Evolutionary conservation across 1,284 basidiomycete species (phyloP).

Genomic region (Malassezia brasiliensis): DNA sequence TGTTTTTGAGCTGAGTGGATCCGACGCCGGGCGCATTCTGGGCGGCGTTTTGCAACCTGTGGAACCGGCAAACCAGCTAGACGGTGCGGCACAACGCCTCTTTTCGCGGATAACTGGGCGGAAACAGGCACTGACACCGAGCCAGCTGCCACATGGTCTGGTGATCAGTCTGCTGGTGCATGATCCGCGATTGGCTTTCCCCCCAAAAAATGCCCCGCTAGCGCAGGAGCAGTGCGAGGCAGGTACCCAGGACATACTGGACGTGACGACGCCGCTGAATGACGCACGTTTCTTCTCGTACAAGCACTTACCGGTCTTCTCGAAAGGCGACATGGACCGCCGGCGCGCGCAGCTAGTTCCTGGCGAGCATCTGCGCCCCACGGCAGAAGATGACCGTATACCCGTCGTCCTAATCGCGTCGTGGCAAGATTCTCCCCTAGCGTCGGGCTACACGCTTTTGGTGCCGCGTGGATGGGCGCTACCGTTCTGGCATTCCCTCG

Average conservation of each 20-base stretch:
- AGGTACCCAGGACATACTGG: not conserved
- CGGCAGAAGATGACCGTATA: slow-evolving; percentile 1
- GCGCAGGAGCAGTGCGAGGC: not conserved
- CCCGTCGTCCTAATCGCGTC: slow-evolving; percentile 5
- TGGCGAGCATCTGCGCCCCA: not conserved
- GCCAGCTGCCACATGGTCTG: not conserved
- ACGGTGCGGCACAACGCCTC: not conserved
- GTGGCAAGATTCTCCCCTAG: not conserved
- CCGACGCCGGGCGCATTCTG: slow-evolving; percentile 23
- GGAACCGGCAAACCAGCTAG: not conserved
- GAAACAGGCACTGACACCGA: not conserved
- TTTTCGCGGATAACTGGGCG: not conserved
- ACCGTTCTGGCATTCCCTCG: slow-evolving; percentile 37
- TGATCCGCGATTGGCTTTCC: slow-evolving; percentile 39
- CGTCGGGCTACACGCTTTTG: slow-evolving; percentile 28
- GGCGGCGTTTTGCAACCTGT: slow-evolving; percentile 23
- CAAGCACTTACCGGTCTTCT: slow-evolving; percentile 20
- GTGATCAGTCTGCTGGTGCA: slow-evolving; percentile 21
- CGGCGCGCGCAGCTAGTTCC: slow-evolving; percentile 21
- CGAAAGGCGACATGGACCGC: slow-evolving; percentile 39
- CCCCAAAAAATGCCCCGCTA: slow-evolving; percentile 20
- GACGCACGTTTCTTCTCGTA: not conserved
- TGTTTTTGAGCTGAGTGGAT: slow-evolving; percentile 36
- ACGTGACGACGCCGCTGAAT: not conserved
- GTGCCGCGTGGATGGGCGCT: slow-evolving; percentile 43